Conservation (phyloP, 2,329 filamentous ascomycete species). For the Clarireedia homoeocarpa region DNA sequence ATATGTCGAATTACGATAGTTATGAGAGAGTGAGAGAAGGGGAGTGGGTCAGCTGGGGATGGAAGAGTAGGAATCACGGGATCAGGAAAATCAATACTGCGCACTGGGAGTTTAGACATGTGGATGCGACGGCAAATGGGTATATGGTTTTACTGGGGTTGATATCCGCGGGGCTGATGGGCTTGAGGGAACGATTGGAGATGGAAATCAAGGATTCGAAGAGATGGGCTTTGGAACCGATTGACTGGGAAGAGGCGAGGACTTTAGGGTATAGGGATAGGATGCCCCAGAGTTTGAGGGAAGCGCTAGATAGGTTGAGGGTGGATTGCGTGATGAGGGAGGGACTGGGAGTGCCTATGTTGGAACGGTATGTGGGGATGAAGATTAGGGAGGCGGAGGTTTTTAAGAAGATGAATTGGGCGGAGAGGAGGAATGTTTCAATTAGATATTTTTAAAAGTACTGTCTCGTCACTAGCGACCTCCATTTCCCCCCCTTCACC, state of each 20-base stretch:
- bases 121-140: constrained; percentile 73
- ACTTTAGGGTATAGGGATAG: constrained; percentile 44
- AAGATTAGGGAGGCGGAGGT: constrained; percentile 51
- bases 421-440: constrained; percentile 13
- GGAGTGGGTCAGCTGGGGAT: constrained; percentile 72
- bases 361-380: constrained; percentile 47
- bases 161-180: constrained; percentile 49
- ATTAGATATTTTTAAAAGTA: constrained; percentile 7
- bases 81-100: constrained; percentile 57
- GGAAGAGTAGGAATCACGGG: constrained; percentile 68
- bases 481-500: background rate
- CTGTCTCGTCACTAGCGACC: background rate
- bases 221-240: constrained; percentile 39
- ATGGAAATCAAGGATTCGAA: constrained; percentile 44
- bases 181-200: constrained; percentile 37
- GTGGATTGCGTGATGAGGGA: constrained; percentile 38
- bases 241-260: constrained; percentile 38
- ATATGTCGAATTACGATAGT: constrained; percentile 48
- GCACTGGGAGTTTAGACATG: constrained; percentile 68
- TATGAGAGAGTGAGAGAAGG: constrained; percentile 53
- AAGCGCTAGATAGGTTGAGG: constrained; percentile 45
- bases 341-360: constrained; percentile 40
- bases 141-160: constrained; percentile 60
- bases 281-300: constrained; percentile 45
- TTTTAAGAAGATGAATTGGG: constrained; percentile 29